Conservation (phyloP, 2,329 filamentous ascomycete genomes). For the Trichophaea hybrida region DNA sequence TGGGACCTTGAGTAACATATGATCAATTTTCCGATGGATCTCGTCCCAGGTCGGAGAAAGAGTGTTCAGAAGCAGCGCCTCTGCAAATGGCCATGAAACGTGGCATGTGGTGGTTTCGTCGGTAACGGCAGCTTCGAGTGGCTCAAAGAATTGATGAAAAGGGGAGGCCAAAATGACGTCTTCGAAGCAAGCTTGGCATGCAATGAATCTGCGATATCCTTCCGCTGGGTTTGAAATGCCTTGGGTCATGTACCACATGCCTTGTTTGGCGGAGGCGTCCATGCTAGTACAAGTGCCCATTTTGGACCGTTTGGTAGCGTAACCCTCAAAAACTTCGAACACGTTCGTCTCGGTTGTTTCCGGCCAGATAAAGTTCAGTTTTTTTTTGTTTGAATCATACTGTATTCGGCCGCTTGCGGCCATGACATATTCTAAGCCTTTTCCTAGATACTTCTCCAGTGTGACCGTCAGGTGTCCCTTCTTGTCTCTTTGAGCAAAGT, state of each 20-base stretch:
- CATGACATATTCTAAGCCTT: too few relatives aligned
- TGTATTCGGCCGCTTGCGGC: too few relatives aligned
- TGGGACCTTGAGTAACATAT: neutral
- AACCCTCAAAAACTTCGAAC: neutral
- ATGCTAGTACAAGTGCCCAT: neutral
- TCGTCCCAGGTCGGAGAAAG: neutral
- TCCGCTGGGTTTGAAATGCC: neutral
- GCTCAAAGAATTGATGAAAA: neutral
- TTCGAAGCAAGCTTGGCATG: slow-evolving; percentile 2
- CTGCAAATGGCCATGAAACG: neutral
- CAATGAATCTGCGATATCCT: neutral
- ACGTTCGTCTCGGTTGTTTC: neutral
- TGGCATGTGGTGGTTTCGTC: neutral
- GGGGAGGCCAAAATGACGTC: neutral
- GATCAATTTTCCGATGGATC: neutral
- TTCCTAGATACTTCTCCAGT: too few relatives aligned
- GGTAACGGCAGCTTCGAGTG: neutral
- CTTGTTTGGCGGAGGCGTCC: neutral
- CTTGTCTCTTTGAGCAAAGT: too few relatives aligned
- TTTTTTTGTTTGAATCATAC: too few relatives aligned
- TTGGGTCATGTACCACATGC: neutral
- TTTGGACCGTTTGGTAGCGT: neutral
- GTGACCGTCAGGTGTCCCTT: too few relatives aligned
- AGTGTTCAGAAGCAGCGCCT: neutral
- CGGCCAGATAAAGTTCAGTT: neutral